Evolutionary conservation across 192 early-diverging fungal species (phyloP).

Genomic region (Dimargaris cristalligena): DNA sequence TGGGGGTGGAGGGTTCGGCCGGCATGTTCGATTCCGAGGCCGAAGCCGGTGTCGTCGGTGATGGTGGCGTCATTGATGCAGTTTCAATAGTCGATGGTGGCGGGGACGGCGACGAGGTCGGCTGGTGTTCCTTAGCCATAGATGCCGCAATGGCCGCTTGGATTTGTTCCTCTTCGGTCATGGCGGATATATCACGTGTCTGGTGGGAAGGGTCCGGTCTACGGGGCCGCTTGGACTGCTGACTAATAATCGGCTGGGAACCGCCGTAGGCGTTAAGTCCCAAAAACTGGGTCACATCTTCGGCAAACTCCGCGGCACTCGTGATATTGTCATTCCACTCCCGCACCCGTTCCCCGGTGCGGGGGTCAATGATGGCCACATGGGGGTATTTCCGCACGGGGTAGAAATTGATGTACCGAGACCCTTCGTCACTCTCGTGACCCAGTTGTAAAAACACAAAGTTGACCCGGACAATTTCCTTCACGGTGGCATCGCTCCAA

Average conservation of each 20-base stretch:
- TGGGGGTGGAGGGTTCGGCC: slow-evolving; percentile 10
- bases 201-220: slow-evolving; percentile 18
- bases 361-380: slow-evolving; percentile 73
- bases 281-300: slow-evolving; percentile 50
- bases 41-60: neutral
- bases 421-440: slow-evolving; percentile 48
- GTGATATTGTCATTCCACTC: slow-evolving; percentile 41
- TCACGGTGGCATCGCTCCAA: slow-evolving; percentile 65
- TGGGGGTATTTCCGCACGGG: slow-evolving; percentile 56
- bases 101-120: slow-evolving; percentile 6
- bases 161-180: slow-evolving; percentile 84
- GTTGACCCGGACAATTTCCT: slow-evolving; percentile 53
- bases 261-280: slow-evolving; percentile 14
- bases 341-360: slow-evolving; percentile 73
- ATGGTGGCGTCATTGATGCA: neutral
- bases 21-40: neutral
- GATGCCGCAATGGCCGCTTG: slow-evolving; percentile 69
- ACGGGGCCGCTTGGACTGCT: slow-evolving; percentile 15
- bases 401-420: slow-evolving; percentile 55
- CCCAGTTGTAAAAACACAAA: slow-evolving; percentile 78
- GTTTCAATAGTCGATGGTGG: neutral
- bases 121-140: too few relatives aligned
- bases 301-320: slow-evolving; percentile 46
- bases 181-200: slow-evolving; percentile 34
- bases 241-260: slow-evolving; percentile 12